These are phyloP conservation scores for Curvularia lunata DNA, from an alignment of 2,329 filamentous ascomycete genomes.

Conservation along the genomic window DNA sequence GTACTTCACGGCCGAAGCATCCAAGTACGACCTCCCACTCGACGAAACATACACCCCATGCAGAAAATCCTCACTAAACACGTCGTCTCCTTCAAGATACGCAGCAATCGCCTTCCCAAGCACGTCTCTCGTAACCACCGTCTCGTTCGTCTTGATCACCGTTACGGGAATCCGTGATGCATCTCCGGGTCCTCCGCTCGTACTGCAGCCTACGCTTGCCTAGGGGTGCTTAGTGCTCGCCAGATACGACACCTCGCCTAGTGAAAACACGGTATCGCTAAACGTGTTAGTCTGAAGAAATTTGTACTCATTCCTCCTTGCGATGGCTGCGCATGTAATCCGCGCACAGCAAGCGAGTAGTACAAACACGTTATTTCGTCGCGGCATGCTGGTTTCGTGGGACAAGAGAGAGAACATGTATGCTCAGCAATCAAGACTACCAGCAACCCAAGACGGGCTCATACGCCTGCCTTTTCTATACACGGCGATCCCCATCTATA, in stretches of 20 bases:
- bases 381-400: too few relatives aligned
- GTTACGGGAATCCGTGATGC: constrained; percentile 29
- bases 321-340: too few relatives aligned
- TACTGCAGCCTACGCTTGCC: constrained; percentile 15
- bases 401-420: too few relatives aligned
- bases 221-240: constrained; percentile 46
- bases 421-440: too few relatives aligned
- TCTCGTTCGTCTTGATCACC: constrained; percentile 39
- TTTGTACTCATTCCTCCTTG: too few relatives aligned
- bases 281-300: constrained; percentile 29
- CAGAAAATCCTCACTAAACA: constrained; percentile 48
- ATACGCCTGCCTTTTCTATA: too few relatives aligned
- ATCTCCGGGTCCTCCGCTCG: constrained; percentile 3
- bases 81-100: constrained; percentile 47
- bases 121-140: constrained; percentile 34
- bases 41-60: constrained; percentile 42
- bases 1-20: constrained; percentile 29
- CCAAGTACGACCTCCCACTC: constrained; percentile 25
- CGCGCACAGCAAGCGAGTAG: too few relatives aligned
- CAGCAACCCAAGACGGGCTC: too few relatives aligned
- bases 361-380: too few relatives aligned
- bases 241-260: constrained; percentile 49
- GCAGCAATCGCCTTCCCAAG: constrained; percentile 39
- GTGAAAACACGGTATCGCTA: constrained; percentile 45
- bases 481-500: too few relatives aligned